Percentiles rank a stretch among this genome's conserved stretches.
These are phyloP conservation scores for Chimonanthus salicifolius DNA, from an alignment of 164 flowering plant genomes.

Conservation along the genomic window DNA sequence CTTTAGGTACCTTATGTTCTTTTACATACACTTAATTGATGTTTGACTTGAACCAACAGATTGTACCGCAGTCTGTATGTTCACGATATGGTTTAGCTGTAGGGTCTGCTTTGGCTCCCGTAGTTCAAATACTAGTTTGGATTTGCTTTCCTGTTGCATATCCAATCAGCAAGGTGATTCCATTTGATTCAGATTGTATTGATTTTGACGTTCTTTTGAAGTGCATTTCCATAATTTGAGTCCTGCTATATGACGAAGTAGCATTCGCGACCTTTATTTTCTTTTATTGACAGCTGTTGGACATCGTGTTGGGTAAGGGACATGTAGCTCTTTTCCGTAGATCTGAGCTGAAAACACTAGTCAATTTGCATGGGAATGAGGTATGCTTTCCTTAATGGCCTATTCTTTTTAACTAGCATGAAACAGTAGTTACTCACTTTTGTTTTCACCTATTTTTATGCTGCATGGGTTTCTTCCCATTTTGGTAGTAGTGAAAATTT, in stretches of 20 bases:
- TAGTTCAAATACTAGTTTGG: slow-evolving; percentile 95
- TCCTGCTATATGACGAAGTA: not conserved
- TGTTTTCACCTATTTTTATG: not conserved
- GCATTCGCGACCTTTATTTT: slow-evolving; percentile 7
- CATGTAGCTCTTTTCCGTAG: slow-evolving; percentile 90
- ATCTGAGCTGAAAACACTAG: slow-evolving; percentile 97
- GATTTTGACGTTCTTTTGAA: not conserved
- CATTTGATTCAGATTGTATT: not conserved
- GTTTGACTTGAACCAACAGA: slow-evolving; percentile 34
- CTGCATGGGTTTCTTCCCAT: not conserved
- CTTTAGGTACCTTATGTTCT: not conserved
- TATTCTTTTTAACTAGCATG: not conserved
- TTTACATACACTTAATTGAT: not conserved
- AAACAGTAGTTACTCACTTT: not conserved
- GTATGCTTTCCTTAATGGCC: slow-evolving; percentile 29
- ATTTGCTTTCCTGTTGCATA: slow-evolving; percentile 91
- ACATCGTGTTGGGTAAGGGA: slow-evolving; percentile 64
- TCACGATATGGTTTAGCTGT: slow-evolving; percentile 90
- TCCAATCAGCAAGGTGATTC: slow-evolving; percentile 94
- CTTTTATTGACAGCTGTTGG: slow-evolving; percentile 55
- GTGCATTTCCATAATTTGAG: not conserved
- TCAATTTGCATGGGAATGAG: slow-evolving; percentile 91
- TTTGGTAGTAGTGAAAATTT: not conserved
- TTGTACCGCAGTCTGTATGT: slow-evolving; percentile 96
- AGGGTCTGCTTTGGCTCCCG: slow-evolving; percentile 83